Conservation (phyloP, 352 stramenopile species). For the Phytopythium montanum region DNA sequence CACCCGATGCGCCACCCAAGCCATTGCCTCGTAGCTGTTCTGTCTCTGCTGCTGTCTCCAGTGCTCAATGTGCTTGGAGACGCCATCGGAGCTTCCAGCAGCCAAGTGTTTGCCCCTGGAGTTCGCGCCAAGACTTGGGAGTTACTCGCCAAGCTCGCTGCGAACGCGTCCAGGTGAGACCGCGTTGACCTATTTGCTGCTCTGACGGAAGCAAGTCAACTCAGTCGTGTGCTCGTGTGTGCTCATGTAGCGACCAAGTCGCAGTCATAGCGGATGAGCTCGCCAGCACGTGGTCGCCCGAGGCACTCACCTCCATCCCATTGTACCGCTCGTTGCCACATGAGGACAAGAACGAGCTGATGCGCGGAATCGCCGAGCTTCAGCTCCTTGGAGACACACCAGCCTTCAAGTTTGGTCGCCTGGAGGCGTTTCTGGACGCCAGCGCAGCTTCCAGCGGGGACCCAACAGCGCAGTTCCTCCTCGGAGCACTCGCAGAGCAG, state of each 20-base stretch:
- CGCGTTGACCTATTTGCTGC: background rate
- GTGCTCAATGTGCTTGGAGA: background rate
- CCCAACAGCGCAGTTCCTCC: constrained; percentile 40
- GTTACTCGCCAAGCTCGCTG: background rate
- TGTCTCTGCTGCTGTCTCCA: background rate
- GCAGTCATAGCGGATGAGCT: background rate
- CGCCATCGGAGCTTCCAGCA: background rate
- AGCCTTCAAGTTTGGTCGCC: constrained; percentile 15
- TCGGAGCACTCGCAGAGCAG: constrained; percentile 22
- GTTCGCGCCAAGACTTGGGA: background rate
- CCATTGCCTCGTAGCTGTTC: background rate
- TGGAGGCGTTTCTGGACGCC: constrained; percentile 27
- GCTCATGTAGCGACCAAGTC: background rate
- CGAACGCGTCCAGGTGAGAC: constrained; percentile 2
- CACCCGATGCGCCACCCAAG: background rate
- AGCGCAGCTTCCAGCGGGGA: constrained; percentile 30
- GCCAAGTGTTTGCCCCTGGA: background rate
- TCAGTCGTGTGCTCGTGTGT: background rate
- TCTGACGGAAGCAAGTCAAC: background rate
- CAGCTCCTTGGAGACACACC: constrained; percentile 21
- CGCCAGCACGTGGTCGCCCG: background rate
- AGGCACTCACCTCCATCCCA: background rate
- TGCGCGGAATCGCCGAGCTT: constrained; percentile 37
- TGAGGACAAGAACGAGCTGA: constrained; percentile 10
- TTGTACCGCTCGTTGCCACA: background rate